A percentile compares a stretch with the other conserved stretches of the same genome.
phyloP scores from a whole-genome alignment of 306 rosid species.

The Cercis canadensis region DNA sequence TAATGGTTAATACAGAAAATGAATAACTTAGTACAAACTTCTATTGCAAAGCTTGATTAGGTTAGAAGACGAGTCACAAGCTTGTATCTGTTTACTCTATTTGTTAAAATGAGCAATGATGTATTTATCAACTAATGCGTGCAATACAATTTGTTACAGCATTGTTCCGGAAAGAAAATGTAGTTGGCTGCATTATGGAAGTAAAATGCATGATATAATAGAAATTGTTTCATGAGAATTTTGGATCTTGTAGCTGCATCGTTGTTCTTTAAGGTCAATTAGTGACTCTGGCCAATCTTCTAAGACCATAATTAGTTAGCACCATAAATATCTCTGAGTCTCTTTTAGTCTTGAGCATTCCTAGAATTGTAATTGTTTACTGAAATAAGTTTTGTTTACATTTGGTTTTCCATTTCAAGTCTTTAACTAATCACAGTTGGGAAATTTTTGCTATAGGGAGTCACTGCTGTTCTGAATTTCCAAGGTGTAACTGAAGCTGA shows the following conservation, averaged over 20 bases:
- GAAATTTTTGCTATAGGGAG: constrained; percentile 68
- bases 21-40: constrained; percentile 23
- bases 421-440: constrained; percentile 29
- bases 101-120: constrained; percentile 16
- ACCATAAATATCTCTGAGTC: not conserved
- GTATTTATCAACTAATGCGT: constrained; percentile 8
- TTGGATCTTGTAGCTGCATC: constrained; percentile 8
- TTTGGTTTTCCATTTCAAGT: constrained; percentile 32
- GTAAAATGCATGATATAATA: constrained; percentile 19
- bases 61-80: constrained; percentile 11
- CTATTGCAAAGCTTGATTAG: constrained; percentile 29
- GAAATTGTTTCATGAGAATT: constrained; percentile 19
- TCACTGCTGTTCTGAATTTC: constrained; percentile 87
- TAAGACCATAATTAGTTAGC: constrained; percentile 3
- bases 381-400: not conserved
- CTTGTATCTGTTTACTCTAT: constrained; percentile 24
- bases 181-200: constrained; percentile 5
- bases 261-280: constrained; percentile 17
- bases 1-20: constrained; percentile 7
- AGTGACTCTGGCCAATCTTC: constrained; percentile 17
- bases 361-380: constrained; percentile 14
- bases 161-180: constrained; percentile 2
- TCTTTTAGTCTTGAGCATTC: constrained; percentile 13
- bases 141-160: constrained; percentile 21
- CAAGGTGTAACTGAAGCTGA: constrained; percentile 91